Evolutionary conservation across 257 asterid species (phyloP).

Genomic region (Ballota nigra): DNA sequence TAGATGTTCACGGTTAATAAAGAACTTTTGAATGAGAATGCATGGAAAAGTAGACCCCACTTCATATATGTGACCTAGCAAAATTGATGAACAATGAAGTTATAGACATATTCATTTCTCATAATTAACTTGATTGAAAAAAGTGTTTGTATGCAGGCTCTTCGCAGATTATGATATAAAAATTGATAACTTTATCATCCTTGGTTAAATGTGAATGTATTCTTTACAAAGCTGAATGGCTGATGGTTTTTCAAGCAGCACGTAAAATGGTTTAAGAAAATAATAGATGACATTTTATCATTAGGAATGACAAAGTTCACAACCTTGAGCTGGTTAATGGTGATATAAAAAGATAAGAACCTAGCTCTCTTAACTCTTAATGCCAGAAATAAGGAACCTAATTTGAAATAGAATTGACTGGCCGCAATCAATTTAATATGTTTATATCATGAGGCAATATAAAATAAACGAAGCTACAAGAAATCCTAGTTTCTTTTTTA

Average conservation of each 20-base stretch:
- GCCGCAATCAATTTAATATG: background rate
- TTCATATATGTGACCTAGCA: background rate
- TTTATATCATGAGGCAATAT: background rate
- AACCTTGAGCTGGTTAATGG: background rate
- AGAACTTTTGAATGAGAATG: background rate
- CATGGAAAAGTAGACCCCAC: background rate
- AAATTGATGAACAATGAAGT: background rate
- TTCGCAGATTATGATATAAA: background rate
- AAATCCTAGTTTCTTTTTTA: background rate
- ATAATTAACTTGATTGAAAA: background rate
- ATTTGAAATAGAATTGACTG: background rate
- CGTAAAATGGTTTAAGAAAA: background rate
- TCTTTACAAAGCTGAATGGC: background rate
- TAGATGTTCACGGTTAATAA: background rate
- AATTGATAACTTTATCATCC: background rate
- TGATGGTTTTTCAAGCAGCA: background rate
- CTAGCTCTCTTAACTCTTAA: background rate
- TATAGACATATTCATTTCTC: background rate
- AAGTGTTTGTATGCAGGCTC: background rate
- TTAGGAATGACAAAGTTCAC: background rate
- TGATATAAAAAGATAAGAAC: background rate
- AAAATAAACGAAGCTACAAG: background rate
- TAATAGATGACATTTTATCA: background rate
- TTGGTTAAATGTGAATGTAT: background rate
- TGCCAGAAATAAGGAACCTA: background rate